Evolutionary conservation across 768 basidiomycete species (phyloP), one percentile per base, ranked within the genome.

Genomic region (Boletus reticulatus): DNA sequence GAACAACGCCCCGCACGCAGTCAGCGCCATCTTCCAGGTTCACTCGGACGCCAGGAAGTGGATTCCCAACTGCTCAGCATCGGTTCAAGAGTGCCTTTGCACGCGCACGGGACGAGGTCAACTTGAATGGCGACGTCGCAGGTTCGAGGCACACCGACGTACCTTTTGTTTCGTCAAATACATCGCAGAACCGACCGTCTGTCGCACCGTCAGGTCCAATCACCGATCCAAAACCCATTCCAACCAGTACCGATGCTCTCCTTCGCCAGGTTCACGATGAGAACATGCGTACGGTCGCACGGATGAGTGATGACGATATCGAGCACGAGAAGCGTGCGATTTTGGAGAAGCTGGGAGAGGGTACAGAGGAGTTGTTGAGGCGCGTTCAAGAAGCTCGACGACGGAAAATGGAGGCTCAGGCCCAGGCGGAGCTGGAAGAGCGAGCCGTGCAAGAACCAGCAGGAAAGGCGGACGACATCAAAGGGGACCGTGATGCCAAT

Each of bases 281-380:
- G 64, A 94, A 95, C 59, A 76, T 80, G 54, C 69, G 73, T 12
- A 71, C 73, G 29, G 80, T 95, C 2, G 81, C 80, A 17, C 68
- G 64, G 2, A 95, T 95, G 94, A 78, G 80, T 3, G 80, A 81
- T 12, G 83, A 83, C 16, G 88, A 94, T 67, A 76, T 84, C 11
- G 83, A 86, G 57, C 69, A 80, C 49, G 92, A 89, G 68, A 75
- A 77, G 43, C 72, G 72, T 48, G 82, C 91, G 57, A 81, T 95
- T 41, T 53, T 89, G 27, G 84, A 89, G 56, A 79, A 81, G 43
- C 85, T 95, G 65, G 93, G 92, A 1, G 73, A 78, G 2, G 83
- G 81, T 17, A 76, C 92, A 11, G 76, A 77, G 4, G 84, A 85
- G 43, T 69, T 91, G 4, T 60, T 95, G 65, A 78, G 72, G 62